Evolutionary conservation across 805 yeast genomes (phyloP).

Genomic region (Myxozyma neotropica): DNA sequence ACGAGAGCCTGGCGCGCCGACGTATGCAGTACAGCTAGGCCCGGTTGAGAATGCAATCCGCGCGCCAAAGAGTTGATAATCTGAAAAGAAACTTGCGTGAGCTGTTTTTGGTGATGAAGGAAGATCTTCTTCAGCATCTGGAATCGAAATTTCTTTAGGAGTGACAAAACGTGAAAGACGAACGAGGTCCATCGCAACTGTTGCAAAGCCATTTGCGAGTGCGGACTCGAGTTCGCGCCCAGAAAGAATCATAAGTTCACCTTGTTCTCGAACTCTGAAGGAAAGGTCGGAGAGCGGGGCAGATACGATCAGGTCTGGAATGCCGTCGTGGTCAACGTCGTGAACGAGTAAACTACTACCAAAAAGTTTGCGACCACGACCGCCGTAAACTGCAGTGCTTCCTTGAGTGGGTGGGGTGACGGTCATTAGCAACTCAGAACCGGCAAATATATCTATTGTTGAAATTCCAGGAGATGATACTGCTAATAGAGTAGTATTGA

Average conservation of each 20-base stretch:
- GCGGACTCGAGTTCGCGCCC: constrained; percentile 23
- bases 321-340: constrained; percentile 47
- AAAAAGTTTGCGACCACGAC: constrained; percentile 49
- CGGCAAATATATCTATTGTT: constrained; percentile 44
- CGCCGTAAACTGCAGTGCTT: constrained; percentile 44
- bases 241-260: constrained; percentile 30
- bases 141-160: constrained; percentile 15
- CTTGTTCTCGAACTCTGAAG: constrained; percentile 41
- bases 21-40: constrained; percentile 2
- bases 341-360: constrained; percentile 44
- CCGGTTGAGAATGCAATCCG: constrained; percentile 10
- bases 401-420: constrained; percentile 39
- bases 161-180: constrained; percentile 14
- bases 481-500: constrained; percentile 46
- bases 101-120: constrained; percentile 41
- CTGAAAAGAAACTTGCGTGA: neutral
- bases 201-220: constrained; percentile 19
- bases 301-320: constrained; percentile 50
- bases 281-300: constrained; percentile 50
- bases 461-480: constrained; percentile 59
- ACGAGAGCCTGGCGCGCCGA: constrained; percentile 25
- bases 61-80: constrained; percentile 28
- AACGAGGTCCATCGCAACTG: constrained; percentile 20
- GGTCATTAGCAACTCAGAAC: constrained; percentile 24
- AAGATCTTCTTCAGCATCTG: constrained; percentile 34